Percentiles rank a stretch among this genome's conserved stretches.
phyloP scores from a whole-genome alignment of 2,329 filamentous ascomycete species.

The Xylaria sp. region DNA sequence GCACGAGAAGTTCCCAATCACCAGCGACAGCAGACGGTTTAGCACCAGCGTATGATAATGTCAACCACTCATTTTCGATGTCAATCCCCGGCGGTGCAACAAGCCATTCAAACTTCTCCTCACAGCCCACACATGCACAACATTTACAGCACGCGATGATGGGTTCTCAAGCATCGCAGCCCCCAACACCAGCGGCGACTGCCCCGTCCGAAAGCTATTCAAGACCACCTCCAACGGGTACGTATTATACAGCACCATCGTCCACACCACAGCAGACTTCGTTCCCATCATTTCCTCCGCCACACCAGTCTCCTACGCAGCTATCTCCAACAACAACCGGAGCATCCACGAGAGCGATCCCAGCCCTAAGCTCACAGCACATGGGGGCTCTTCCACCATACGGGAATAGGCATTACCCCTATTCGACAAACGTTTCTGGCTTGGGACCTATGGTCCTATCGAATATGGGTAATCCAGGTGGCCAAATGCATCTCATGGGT shows the following conservation, averaged over 20 bases:
- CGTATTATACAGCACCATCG: slow-evolving; percentile 67
- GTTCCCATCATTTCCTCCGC: slow-evolving; percentile 58
- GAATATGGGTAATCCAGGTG: slow-evolving; percentile 79
- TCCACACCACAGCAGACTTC: slow-evolving; percentile 60
- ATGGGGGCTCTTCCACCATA: slow-evolving; percentile 68
- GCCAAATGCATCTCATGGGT: slow-evolving; percentile 77
- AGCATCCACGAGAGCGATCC: slow-evolving; percentile 50
- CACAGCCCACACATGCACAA: slow-evolving; percentile 50
- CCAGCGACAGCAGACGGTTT: slow-evolving; percentile 70
- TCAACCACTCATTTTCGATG: slow-evolving; percentile 72
- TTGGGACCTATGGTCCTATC: slow-evolving; percentile 77
- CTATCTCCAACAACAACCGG: slow-evolving; percentile 61
- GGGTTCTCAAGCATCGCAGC: slow-evolving; percentile 61
- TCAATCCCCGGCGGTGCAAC: slow-evolving; percentile 64
- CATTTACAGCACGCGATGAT: slow-evolving; percentile 57
- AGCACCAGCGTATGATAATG: slow-evolving; percentile 74
- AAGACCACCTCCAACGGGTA: slow-evolving; percentile 67
- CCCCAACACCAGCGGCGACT: slow-evolving; percentile 64
- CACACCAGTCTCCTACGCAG: slow-evolving; percentile 52
- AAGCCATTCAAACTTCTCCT: slow-evolving; percentile 49
- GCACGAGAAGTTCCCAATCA: slow-evolving; percentile 66
- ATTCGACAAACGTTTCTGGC: slow-evolving; percentile 63
- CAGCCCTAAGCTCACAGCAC: slow-evolving; percentile 52
- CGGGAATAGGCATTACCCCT: slow-evolving; percentile 56
- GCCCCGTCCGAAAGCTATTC: slow-evolving; percentile 69